phyloP scores from a whole-genome alignment of 495 filamentous ascomycete genomes.

The Echria macrotheca region DNA sequence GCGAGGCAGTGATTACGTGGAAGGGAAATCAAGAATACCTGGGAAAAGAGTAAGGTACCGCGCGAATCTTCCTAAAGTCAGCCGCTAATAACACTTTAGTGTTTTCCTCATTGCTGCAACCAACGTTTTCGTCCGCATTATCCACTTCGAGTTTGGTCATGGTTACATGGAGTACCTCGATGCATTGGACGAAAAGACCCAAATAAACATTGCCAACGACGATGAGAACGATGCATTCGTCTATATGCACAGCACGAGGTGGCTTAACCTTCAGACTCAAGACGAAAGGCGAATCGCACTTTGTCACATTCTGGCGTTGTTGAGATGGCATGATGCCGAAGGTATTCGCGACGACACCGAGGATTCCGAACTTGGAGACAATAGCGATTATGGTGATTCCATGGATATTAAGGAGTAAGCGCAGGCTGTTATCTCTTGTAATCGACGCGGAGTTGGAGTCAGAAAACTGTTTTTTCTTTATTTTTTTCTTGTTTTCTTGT shows the following conservation, averaged over 20 bases:
- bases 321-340: slow-evolving; percentile 1
- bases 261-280: slow-evolving; percentile 4
- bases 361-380: background rate
- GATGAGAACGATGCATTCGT: slow-evolving; percentile 6
- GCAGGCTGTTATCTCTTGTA: background rate
- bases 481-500: no score
- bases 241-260: slow-evolving; percentile 12
- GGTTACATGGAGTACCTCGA: slow-evolving; percentile 6
- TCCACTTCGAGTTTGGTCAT: slow-evolving; percentile 3
- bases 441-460: no score
- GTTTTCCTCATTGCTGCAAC: slow-evolving; percentile 2
- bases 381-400: slow-evolving; percentile 1
- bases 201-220: slow-evolving; percentile 8
- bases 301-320: slow-evolving; percentile 2
- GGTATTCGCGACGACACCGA: background rate
- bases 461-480: no score
- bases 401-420: background rate
- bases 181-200: background rate
- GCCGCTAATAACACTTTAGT: background rate
- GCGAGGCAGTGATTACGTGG: slow-evolving; percentile 4
- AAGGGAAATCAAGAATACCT: slow-evolving; percentile 2
- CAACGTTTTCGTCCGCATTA: background rate
- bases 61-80: background rate
- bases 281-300: slow-evolving; percentile 1
- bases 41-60: background rate